Evolutionary conservation across 495 filamentous ascomycete species (phyloP).

Genomic region (Daldinia caldariorum): DNA sequence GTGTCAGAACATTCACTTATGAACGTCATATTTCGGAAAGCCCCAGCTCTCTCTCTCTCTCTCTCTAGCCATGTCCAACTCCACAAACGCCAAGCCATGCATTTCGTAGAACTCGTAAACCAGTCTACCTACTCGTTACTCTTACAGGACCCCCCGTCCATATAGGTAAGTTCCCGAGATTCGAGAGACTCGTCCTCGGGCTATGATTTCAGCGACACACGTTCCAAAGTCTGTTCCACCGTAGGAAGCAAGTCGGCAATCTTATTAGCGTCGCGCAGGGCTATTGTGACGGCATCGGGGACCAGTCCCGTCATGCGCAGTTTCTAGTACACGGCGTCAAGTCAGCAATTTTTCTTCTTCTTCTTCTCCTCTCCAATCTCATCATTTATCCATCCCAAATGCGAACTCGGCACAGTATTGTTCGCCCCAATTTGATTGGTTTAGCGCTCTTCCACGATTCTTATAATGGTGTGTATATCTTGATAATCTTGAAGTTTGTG

Average conservation of each 20-base stretch:
- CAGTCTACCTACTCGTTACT: background rate
- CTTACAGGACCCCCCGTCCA: slow-evolving; percentile 15
- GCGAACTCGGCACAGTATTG: too few species aligned
- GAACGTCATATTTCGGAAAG: slow-evolving; percentile 2
- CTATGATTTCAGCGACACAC: slow-evolving; percentile 47
- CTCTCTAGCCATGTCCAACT: slow-evolving; percentile 11
- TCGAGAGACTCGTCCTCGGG: background rate
- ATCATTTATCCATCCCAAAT: background rate
- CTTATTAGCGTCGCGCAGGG: slow-evolving; percentile 84
- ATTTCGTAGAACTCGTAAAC: slow-evolving; percentile 27
- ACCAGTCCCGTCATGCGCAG: slow-evolving; percentile 68
- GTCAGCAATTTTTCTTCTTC: slow-evolving; percentile 1
- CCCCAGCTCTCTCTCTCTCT: background rate
- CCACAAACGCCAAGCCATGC: slow-evolving; percentile 31
- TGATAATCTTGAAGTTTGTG: too few species aligned
- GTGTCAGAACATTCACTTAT: slow-evolving; percentile 1
- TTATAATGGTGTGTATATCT: too few species aligned
- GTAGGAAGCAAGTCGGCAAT: slow-evolving; percentile 77
- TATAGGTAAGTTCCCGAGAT: background rate
- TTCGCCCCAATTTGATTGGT: too few species aligned
- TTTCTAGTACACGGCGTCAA: slow-evolving; percentile 58
- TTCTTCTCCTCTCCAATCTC: background rate
- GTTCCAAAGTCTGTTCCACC: slow-evolving; percentile 66
- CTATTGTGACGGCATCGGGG: slow-evolving; percentile 76
- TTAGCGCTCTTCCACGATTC: too few species aligned